phyloP scores from a whole-genome alignment of 2,329 filamentous ascomycete species.

The Colletotrichum abscissum region DNA sequence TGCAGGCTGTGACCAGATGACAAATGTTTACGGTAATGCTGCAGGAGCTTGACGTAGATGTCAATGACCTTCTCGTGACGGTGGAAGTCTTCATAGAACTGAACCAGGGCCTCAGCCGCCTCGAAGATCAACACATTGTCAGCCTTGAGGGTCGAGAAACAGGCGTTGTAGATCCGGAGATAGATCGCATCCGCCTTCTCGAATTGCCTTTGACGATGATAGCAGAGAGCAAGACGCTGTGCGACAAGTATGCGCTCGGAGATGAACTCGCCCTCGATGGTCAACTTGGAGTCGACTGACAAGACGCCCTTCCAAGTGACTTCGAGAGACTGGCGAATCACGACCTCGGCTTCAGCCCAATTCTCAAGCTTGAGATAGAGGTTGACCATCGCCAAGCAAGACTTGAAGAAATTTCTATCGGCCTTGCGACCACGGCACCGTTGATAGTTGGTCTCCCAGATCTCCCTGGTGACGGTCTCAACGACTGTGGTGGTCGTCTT shows the following conservation, averaged over 20 bases:
- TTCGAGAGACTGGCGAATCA: constrained; percentile 49
- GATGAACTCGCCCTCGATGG: constrained; percentile 44
- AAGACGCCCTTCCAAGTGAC: constrained; percentile 52
- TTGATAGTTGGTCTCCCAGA: constrained; percentile 48
- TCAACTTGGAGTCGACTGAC: constrained; percentile 43
- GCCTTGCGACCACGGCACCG: constrained; percentile 48
- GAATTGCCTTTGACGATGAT: constrained; percentile 48
- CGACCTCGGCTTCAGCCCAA: constrained; percentile 49
- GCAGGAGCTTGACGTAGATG: constrained; percentile 47
- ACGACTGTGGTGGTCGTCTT: constrained; percentile 49
- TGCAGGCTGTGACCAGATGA: constrained; percentile 44
- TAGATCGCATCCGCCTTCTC: constrained; percentile 51
- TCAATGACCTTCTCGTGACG: constrained; percentile 50
- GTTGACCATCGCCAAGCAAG: constrained; percentile 47
- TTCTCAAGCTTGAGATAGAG: constrained; percentile 44
- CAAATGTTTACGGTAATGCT: constrained; percentile 41
- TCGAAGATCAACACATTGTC: constrained; percentile 45
- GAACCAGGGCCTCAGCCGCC: constrained; percentile 43
- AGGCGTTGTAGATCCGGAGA: constrained; percentile 49
- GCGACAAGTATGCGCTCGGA: constrained; percentile 48
- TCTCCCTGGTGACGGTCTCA: constrained; percentile 47
- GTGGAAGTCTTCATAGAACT: constrained; percentile 44
- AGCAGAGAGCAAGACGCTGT: constrained; percentile 48
- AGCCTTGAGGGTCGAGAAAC: constrained; percentile 43
- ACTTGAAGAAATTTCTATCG: constrained; percentile 48